A percentile compares a stretch with the other conserved stretches of the same genome.
Evolutionary conservation across 2,329 filamentous ascomycete species (phyloP).

Genomic region (Grosmannia serpens): DNA sequence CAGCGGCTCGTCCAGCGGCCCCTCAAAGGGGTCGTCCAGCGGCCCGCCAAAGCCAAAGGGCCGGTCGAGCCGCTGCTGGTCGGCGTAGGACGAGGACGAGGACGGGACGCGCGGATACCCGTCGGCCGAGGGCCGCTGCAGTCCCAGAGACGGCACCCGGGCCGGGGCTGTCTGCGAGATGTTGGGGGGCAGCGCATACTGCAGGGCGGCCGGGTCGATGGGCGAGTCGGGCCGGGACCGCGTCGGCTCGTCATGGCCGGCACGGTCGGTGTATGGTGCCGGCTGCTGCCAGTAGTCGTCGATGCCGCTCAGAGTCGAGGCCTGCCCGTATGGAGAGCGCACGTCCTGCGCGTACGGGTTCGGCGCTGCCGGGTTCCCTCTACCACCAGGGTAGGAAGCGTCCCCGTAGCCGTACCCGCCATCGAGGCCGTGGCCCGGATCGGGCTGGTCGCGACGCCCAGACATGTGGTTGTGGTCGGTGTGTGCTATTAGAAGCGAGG

Average conservation of each 20-base stretch:
- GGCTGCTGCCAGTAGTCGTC: slow-evolving; percentile 42
- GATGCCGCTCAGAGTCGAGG: slow-evolving; percentile 25
- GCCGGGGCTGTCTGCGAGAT: slow-evolving; percentile 23
- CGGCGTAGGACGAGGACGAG: slow-evolving; percentile 20
- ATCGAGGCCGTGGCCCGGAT: slow-evolving; percentile 3
- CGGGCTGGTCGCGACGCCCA: slow-evolving; percentile 14
- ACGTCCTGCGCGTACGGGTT: neutral
- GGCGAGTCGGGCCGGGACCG: slow-evolving; percentile 33
- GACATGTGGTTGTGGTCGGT: slow-evolving; percentile 20
- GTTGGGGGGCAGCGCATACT: slow-evolving; percentile 43
- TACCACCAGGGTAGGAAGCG: neutral
- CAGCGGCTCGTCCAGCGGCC: slow-evolving; percentile 16
- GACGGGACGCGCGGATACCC: neutral
- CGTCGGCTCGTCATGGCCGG: slow-evolving; percentile 22
- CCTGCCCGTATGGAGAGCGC: slow-evolving; percentile 7
- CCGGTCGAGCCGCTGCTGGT: slow-evolving; percentile 20
- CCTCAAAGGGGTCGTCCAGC: slow-evolving; percentile 9
- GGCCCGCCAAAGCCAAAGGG: slow-evolving; percentile 23
- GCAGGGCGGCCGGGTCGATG: slow-evolving; percentile 40
- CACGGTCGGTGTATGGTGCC: slow-evolving; percentile 26
- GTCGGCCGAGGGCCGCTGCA: neutral
- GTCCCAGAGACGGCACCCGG: neutral
- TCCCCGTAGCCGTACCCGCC: slow-evolving; percentile 1
- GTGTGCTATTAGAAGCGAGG: neutral
- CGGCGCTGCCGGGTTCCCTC: neutral